Evolutionary conservation across 345 rosid species (phyloP), one percentile per base, ranked within the genome.

Genomic region (Diplotaxis tenuifolia): DNA sequence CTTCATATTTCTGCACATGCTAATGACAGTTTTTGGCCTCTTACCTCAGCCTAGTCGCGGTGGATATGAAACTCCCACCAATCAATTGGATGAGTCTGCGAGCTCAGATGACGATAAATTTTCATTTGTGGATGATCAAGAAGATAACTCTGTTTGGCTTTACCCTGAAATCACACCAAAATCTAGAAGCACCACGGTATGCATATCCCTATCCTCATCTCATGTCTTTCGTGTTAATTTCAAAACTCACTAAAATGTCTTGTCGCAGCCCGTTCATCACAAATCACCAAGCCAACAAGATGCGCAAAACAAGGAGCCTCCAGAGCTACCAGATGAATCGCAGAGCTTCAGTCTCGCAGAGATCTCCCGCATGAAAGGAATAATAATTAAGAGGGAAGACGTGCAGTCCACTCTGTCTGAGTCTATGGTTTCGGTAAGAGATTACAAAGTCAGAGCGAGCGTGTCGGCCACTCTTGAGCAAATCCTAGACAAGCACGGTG

Each of bases 361-460:
- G 29, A 71, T 76, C 54, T 16, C 80, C 15, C 18, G 27, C 16
- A 76, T 71, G 75, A 71, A 59, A 76, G 72, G 72, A 65, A 47
- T 70, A 45, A 4, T 59, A 42, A 0, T 9, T 6, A 10, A 9
- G n/a, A 45, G 31, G 12, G 57, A 75, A 7, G 71, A 69, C 58
- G 21, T 15, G 8, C 72, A 50, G 20, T 77, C 76, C 34, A 25
- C 50, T 49, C n/a, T 65, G 18, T 65, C 72, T 6, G 80, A 71
- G 57, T 71, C 76, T 29, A 78, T 83, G 38, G 76, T 77, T 38
- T 71, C 76, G 11, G 80, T 71, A 28, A 76, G 80, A 65, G 54
- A 71, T 21, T 77, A 77, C 63, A 77, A 66, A 6, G 77, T 76
- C 27, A 70, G 72, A 65, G 45, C 25, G 8, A 71, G 73, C 21